A percentile compares a stretch with the other conserved stretches of the same genome.
These are phyloP conservation scores for Colletotrichum sp. DNA, from an alignment of 2,329 filamentous ascomycete species.

Conservation along the genomic window DNA sequence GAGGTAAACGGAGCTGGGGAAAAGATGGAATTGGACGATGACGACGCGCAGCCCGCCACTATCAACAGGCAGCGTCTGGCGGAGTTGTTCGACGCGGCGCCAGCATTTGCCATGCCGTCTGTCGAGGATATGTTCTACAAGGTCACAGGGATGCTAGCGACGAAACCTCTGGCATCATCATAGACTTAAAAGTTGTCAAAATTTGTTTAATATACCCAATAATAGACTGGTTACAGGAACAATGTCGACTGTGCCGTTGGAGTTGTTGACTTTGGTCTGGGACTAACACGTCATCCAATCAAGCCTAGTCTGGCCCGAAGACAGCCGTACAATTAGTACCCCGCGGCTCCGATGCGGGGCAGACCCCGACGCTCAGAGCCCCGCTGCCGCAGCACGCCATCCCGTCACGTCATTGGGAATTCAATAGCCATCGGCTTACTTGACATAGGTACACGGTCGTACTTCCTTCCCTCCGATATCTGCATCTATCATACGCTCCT, in stretches of 20 bases:
- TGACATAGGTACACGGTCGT: neutral
- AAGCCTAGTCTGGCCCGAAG: neutral
- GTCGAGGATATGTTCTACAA: slow-evolving; percentile 79
- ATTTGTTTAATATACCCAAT: slow-evolving; percentile 21
- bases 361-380: neutral
- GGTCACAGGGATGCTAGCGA: slow-evolving; percentile 68
- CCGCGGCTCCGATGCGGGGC: slow-evolving; percentile 15
- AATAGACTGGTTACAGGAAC: slow-evolving; percentile 11
- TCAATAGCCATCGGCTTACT: neutral
- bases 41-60: slow-evolving; percentile 61
- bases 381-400: slow-evolving; percentile 13
- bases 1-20: slow-evolving; percentile 38
- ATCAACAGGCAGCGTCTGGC: slow-evolving; percentile 72
- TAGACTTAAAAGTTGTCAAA: slow-evolving; percentile 15
- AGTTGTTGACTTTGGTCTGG: neutral
- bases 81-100: slow-evolving; percentile 72
- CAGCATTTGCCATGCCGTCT: slow-evolving; percentile 72
- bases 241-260: neutral
- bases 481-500: neutral
- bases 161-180: slow-evolving; percentile 50
- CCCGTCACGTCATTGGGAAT: slow-evolving; percentile 12
- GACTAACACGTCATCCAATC: neutral
- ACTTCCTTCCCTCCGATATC: neutral
- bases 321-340: neutral
- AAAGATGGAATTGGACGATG: slow-evolving; percentile 51